These are phyloP conservation scores for Stenocarpella maydis DNA, from an alignment of 2,329 filamentous ascomycete genomes.

Conservation along the genomic window DNA sequence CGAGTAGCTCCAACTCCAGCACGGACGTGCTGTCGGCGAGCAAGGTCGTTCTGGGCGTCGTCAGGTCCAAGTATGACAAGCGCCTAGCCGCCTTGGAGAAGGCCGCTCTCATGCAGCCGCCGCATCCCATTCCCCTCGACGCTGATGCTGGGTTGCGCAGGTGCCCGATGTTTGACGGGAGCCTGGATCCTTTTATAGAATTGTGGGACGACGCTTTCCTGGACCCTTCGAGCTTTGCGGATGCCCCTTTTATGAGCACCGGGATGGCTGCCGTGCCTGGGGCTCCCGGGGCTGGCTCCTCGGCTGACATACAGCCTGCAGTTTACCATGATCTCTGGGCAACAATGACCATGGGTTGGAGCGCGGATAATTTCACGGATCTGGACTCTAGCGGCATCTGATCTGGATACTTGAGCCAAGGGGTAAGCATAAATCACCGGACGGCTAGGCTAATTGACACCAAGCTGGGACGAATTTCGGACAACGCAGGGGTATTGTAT, in stretches of 20 bases:
- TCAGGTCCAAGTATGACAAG: constrained; percentile 55
- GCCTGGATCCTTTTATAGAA: constrained; percentile 54
- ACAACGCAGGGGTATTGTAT: not conserved
- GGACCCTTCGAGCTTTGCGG: constrained; percentile 27
- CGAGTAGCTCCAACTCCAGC: constrained; percentile 38
- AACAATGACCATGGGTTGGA: constrained; percentile 58
- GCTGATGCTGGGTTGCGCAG: constrained; percentile 38
- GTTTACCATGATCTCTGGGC: constrained; percentile 56
- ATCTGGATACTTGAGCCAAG: not conserved
- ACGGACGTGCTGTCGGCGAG: constrained; percentile 56
- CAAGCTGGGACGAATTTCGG: not conserved
- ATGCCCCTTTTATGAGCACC: constrained; percentile 19
- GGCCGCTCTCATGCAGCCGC: not conserved
- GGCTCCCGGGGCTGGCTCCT: constrained; percentile 18
- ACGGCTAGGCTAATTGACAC: not conserved
- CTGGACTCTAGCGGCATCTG: constrained; percentile 8
- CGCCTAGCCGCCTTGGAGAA: constrained; percentile 47
- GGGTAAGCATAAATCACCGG: not conserved
- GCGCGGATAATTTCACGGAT: constrained; percentile 35
- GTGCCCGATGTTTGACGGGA: constrained; percentile 63
- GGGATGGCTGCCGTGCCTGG: constrained; percentile 10
- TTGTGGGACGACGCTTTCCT: constrained; percentile 53
- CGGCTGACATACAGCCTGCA: constrained; percentile 36
- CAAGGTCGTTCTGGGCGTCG: constrained; percentile 54
- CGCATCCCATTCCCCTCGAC: constrained; percentile 33